Percentiles rank a stretch among this genome's conserved stretches.
These are phyloP conservation scores for Aspergillus texensis DNA, from an alignment of 2,329 filamentous ascomycete genomes.

Conservation along the genomic window DNA sequence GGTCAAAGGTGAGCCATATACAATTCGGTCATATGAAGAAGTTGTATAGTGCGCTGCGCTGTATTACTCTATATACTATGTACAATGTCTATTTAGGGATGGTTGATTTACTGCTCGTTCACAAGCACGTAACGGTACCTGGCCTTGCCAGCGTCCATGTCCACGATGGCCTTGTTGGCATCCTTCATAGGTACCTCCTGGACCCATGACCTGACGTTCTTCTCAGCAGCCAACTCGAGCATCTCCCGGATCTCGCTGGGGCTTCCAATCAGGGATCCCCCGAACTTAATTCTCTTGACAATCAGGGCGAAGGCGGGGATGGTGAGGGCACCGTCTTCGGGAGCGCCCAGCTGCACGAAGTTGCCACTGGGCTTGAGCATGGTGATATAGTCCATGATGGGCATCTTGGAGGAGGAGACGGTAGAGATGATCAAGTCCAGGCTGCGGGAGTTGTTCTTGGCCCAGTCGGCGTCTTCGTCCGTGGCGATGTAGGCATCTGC, in stretches of 20 bases:
- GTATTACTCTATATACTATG: constrained; percentile 10
- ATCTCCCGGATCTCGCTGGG: constrained; percentile 47
- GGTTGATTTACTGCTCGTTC: constrained; percentile 35
- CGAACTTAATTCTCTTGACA: constrained; percentile 50
- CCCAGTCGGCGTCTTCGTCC: constrained; percentile 57
- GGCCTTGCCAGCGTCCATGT: constrained; percentile 47
- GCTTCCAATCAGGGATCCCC: constrained; percentile 48
- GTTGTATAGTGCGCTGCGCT: constrained; percentile 12
- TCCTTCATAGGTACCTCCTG: constrained; percentile 44
- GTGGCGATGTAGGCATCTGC: constrained; percentile 60
- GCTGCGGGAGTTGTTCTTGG: constrained; percentile 46
- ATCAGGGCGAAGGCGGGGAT: constrained; percentile 62
- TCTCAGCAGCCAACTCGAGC: constrained; percentile 44
- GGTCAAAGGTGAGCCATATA: constrained; percentile 22
- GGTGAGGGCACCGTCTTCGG: constrained; percentile 58
- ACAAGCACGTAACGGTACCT: constrained; percentile 49
- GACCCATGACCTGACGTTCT: constrained; percentile 45
- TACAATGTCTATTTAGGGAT: constrained; percentile 1
- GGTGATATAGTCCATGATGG: constrained; percentile 61
- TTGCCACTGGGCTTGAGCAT: constrained; percentile 60
- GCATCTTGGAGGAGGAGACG: constrained; percentile 58
- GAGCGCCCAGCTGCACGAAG: constrained; percentile 67
- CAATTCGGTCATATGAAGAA: constrained; percentile 33
- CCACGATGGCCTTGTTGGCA: constrained; percentile 45
- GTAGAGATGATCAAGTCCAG: constrained; percentile 61